Evolutionary conservation across 2,329 filamentous ascomycete genomes (phyloP).

Genomic region (Pyrenophora seminiperda): DNA sequence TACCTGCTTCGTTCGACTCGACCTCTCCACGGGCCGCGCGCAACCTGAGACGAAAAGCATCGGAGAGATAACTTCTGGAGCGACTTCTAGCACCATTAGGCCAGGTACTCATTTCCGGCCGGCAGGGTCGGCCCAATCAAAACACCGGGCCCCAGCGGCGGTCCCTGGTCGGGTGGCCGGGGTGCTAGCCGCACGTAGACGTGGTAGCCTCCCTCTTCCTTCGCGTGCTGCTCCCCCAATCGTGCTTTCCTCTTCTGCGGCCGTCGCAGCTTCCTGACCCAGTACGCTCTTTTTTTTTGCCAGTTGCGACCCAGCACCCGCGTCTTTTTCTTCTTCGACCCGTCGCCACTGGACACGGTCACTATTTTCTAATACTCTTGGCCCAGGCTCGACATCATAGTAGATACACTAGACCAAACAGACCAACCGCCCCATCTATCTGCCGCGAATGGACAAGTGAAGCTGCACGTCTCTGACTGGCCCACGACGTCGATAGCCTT

Average conservation of each 20-base stretch:
- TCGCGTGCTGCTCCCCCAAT: conserved; percentile 27
- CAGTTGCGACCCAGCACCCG: conserved; percentile 33
- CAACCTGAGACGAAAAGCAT: conserved; percentile 12
- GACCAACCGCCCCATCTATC: conserved; percentile 15
- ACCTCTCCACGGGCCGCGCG: not conserved
- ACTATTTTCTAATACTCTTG: conserved; percentile 20
- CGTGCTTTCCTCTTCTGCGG: conserved; percentile 30
- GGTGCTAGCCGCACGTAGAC: conserved; percentile 10
- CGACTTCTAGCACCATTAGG: conserved; percentile 17
- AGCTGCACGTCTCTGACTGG: conserved; percentile 37
- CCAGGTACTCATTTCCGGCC: conserved; percentile 35
- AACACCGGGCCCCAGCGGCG: conserved; percentile 1
- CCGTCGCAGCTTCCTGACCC: conserved; percentile 45
- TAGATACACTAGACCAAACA: conserved; percentile 15
- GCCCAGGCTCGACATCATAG: conserved; percentile 16
- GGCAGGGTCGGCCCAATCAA: conserved; percentile 36
- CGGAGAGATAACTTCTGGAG: conserved; percentile 32
- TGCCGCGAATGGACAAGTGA: conserved; percentile 42
- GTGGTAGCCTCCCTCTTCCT: conserved; percentile 7
- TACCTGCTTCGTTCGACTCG: no score
- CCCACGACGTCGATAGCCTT: conserved; percentile 23
- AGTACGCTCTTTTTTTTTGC: conserved; percentile 46
- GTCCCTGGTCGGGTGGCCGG: conserved; percentile 18
- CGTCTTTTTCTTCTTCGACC: conserved; percentile 34
- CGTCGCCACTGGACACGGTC: conserved; percentile 23